Conservation (phyloP, 1,284 basidiomycete genomes). For the Bjerkandera adusta region DNA sequence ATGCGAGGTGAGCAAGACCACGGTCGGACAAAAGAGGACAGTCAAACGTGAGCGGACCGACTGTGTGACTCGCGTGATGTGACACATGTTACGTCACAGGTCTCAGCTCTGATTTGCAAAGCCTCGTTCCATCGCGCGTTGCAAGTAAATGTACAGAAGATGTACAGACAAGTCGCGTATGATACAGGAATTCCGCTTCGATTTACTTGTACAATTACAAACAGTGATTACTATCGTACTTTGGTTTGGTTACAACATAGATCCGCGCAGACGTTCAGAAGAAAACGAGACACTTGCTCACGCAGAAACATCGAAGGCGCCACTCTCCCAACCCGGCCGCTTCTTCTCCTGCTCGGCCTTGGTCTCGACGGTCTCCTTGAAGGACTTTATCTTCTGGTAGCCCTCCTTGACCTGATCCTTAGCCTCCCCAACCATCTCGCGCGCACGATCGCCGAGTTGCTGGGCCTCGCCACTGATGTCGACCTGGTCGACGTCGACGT, state of each 20-base stretch:
- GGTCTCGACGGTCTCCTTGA: conserved; percentile 41
- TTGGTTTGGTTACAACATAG: not conserved
- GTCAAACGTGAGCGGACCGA: too few species aligned
- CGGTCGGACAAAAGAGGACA: too few species aligned
- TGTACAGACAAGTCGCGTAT: not conserved
- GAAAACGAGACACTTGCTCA: conserved; percentile 1
- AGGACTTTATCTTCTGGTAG: conserved; percentile 40
- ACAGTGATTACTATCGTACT: too few species aligned
- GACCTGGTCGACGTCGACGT: conserved; percentile 22
- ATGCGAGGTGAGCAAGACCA: too few species aligned
- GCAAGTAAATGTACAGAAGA: not conserved
- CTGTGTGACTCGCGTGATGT: too few species aligned
- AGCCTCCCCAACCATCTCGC: conserved; percentile 28
- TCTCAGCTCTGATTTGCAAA: too few species aligned
- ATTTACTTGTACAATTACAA: not conserved
- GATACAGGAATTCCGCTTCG: not conserved
- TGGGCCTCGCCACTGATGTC: conserved; percentile 16
- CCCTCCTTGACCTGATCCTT: conserved; percentile 36
- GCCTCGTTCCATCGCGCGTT: not conserved
- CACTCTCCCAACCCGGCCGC: conserved; percentile 47
- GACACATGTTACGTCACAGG: too few species aligned
- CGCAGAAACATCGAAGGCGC: conserved; percentile 43
- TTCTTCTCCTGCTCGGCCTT: conserved; percentile 44
- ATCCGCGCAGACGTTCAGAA: not conserved
- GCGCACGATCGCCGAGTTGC: conserved; percentile 15